Evolutionary conservation across 768 basidiomycete genomes (phyloP), one percentile per base, ranked within the genome.

Genomic region (Boletus pseudopeckii): DNA sequence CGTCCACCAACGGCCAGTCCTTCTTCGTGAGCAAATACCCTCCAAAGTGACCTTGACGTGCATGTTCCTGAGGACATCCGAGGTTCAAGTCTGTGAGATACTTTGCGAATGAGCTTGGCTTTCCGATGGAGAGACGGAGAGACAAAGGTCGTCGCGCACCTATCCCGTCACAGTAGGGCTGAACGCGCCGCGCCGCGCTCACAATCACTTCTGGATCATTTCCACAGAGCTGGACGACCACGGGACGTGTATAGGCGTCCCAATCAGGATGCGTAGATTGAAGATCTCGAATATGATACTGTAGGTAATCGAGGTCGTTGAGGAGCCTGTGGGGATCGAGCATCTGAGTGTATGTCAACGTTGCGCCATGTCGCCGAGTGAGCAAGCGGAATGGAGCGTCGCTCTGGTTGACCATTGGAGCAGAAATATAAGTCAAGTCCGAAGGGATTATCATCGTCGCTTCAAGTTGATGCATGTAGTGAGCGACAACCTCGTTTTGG

Each of bases 371-470:
- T 54, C 72, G 74, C 50, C 80, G 76, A 4, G 80, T 79, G 48
- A 90, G 77, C 13, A 80, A 58, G 33, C 89, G 78, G 61, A 90
- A 91, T 1, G 89, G 85, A 0, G 86, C 75, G 59, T 92, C 89
- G 26, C 86, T 88, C 64, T 90, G 88, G 54, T 87, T 84, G 53
- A 91, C 80, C 88, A 90, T 90, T 3, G 87, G 88, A 7, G 88
- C 87, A 7, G 84, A 76, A 49, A 88, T 77, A 52, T 69, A 75
- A 22, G 64, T 56, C 53, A 76, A 58, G 52, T 71, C 61, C n/a
- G n/a, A n/a, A 1, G 60, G 60, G 20, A 56, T 48, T 63, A 60
- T 68, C 15, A 32, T 50, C 44, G 28, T 42, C 18, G 48, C 7
- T 30, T n/a, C n/a, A n/a, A n/a, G n/a, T n/a, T 18, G 47, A 26